phyloP scores from a whole-genome alignment of 768 basidiomycete genomes.

The Auriscalpium vulgare region DNA sequence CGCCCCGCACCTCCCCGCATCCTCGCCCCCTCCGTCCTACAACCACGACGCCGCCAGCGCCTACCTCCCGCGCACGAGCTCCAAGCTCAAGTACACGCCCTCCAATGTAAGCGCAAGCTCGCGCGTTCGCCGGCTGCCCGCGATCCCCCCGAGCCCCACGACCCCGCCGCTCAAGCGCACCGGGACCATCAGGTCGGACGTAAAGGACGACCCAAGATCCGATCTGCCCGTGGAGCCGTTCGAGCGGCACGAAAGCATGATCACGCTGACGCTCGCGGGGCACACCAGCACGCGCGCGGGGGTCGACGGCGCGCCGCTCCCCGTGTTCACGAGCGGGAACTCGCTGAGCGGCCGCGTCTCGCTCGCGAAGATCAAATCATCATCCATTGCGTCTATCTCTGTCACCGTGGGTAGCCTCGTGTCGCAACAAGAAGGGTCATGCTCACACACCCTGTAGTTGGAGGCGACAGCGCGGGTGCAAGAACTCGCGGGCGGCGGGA shows the following conservation, averaged over 20 bases:
- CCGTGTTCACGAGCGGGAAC: slow-evolving; percentile 6
- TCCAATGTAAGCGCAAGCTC: too few relatives aligned
- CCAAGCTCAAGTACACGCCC: too few relatives aligned
- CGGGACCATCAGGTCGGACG: too few relatives aligned
- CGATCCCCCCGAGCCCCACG: too few relatives aligned
- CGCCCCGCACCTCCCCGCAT: too few relatives aligned
- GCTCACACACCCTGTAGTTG: slow-evolving; percentile 1
- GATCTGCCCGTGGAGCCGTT: neutral
- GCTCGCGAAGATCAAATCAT: neutral
- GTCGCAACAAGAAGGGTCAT: neutral
- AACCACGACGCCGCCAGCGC: too few relatives aligned
- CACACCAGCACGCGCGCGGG: neutral
- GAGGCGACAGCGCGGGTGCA: slow-evolving; percentile 1
- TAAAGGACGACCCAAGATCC: neutral
- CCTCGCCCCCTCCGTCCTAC: too few relatives aligned
- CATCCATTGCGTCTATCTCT: neutral
- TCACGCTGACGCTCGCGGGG: slow-evolving; percentile 4
- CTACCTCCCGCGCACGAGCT: too few relatives aligned
- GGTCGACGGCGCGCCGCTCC: neutral
- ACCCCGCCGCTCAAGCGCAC: too few relatives aligned
- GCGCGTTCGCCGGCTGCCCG: too few relatives aligned
- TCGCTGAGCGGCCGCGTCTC: slow-evolving; percentile 1
- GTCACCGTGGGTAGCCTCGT: slow-evolving; percentile 1
- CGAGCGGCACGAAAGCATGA: neutral
- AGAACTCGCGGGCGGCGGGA: slow-evolving; percentile 7